phyloP scores from a whole-genome alignment of 2,329 filamentous ascomycete genomes.

The Diaporthe vexans region DNA sequence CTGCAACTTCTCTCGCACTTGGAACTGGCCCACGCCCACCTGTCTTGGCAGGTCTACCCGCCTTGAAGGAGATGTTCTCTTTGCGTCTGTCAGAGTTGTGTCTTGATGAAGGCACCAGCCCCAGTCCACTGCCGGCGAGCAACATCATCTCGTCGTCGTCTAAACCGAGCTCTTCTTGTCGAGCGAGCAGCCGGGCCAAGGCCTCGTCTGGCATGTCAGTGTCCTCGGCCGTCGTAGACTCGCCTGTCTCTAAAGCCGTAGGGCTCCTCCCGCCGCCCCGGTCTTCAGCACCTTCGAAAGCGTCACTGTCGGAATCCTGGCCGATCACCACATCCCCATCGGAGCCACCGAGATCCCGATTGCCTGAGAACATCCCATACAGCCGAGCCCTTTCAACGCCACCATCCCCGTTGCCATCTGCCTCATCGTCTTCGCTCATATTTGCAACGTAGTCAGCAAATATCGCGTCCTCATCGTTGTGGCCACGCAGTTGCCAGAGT shows the following conservation, averaged over 20 bases:
- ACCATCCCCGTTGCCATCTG: constrained; percentile 46
- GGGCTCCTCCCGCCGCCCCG: constrained; percentile 51
- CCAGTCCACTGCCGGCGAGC: constrained; percentile 56
- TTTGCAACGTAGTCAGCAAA: constrained; percentile 81
- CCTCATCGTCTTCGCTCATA: constrained; percentile 61
- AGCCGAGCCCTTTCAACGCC: constrained; percentile 46
- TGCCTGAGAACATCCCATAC: constrained; percentile 47
- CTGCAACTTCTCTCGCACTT: constrained; percentile 57
- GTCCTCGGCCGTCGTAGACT: constrained; percentile 55
- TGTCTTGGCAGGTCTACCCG: constrained; percentile 1
- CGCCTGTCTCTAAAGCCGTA: constrained; percentile 44
- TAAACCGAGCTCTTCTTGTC: constrained; percentile 75
- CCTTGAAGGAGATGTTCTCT: neutral
- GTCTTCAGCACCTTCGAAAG: constrained; percentile 52
- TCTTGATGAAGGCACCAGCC: constrained; percentile 27
- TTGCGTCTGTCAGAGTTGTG: neutral
- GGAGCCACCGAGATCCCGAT: constrained; percentile 60
- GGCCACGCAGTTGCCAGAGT: constrained; percentile 42
- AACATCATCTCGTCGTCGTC: constrained; percentile 70
- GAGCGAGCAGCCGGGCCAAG: constrained; percentile 71
- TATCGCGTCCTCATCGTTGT: constrained; percentile 63
- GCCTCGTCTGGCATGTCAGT: constrained; percentile 70
- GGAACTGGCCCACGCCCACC: constrained; percentile 44
- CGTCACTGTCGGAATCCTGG: constrained; percentile 57
- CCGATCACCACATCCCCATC: constrained; percentile 56